Evolutionary conservation across 2,329 filamentous ascomycete species (phyloP).

Genomic region (Colletotrichum zoysiae): DNA sequence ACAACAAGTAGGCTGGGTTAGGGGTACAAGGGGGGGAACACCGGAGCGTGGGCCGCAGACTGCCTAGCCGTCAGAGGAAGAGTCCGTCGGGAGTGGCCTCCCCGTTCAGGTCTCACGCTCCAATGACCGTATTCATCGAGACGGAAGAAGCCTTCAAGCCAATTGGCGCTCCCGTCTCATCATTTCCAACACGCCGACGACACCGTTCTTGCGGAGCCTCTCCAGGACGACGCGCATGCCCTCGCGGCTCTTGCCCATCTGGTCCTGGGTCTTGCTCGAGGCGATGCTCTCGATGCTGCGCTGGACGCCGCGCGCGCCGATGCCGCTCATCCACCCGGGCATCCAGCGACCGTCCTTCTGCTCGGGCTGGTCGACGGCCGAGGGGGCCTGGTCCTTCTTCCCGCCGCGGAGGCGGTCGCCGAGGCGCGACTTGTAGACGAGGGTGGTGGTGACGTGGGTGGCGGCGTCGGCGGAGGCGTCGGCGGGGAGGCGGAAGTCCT

Average conservation of each 20-base stretch:
- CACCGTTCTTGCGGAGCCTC: slow-evolving; percentile 70
- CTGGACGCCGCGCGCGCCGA: slow-evolving; percentile 80
- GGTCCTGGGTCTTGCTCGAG: slow-evolving; percentile 80
- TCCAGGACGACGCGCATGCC: slow-evolving; percentile 87
- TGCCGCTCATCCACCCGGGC: slow-evolving; percentile 65
- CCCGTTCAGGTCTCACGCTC: slow-evolving; percentile 30
- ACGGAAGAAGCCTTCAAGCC: slow-evolving; percentile 16
- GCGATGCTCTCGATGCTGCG: slow-evolving; percentile 84
- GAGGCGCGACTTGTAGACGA: slow-evolving; percentile 78
- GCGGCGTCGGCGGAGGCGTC: slow-evolving; percentile 49
- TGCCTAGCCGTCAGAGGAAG: slow-evolving; percentile 6
- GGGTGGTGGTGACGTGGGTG: slow-evolving; percentile 80
- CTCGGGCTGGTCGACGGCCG: slow-evolving; percentile 52
- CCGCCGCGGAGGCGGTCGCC: slow-evolving; percentile 74
- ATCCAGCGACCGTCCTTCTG: slow-evolving; percentile 62
- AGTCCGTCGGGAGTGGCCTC: slow-evolving; percentile 18
- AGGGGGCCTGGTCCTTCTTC: slow-evolving; percentile 59
- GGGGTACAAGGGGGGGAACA: slow-evolving; percentile 21
- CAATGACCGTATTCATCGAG: not conserved
- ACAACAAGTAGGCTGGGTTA: slow-evolving; percentile 45
- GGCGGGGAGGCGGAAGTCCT: slow-evolving; percentile 70
- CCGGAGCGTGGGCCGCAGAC: slow-evolving; percentile 20
- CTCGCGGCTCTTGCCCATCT: slow-evolving; percentile 83
- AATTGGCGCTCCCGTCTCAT: slow-evolving; percentile 58
- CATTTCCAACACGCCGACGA: slow-evolving; percentile 70